A percentile compares a stretch with the other conserved stretches of the same genome.
phyloP scores from a whole-genome alignment of 768 basidiomycete species.

The Clavaria fumosa region DNA sequence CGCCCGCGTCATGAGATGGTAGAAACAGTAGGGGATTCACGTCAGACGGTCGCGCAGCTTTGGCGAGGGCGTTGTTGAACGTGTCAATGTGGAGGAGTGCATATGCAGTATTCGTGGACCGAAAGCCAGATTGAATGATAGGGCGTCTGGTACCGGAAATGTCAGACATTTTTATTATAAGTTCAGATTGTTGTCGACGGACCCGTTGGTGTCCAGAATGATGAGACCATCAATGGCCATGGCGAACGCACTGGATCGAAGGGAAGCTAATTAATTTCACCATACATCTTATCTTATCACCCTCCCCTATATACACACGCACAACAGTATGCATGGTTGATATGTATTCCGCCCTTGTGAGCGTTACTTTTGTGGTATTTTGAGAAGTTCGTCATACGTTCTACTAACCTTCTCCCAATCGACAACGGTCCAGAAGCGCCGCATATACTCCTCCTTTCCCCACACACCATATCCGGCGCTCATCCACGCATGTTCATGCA shows the following conservation, averaged over 20 bases:
- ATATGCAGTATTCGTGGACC: slow-evolving; percentile 59
- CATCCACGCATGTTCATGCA: slow-evolving; percentile 82
- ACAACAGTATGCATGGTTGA: too few species aligned
- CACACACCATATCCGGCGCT: slow-evolving; percentile 74
- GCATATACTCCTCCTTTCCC: slow-evolving; percentile 81
- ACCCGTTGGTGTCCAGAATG: slow-evolving; percentile 64
- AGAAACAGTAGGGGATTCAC: slow-evolving; percentile 69
- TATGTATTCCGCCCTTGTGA: background rate
- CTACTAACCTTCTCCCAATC: slow-evolving; percentile 55
- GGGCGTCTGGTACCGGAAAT: slow-evolving; percentile 34
- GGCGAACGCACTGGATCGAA: too few species aligned
- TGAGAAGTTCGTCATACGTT: slow-evolving; percentile 18
- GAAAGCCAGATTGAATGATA: slow-evolving; percentile 85
- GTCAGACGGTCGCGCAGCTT: slow-evolving; percentile 33
- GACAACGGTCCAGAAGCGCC: slow-evolving; percentile 69
- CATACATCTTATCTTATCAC: too few species aligned
- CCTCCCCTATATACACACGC: too few species aligned
- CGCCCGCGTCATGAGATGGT: slow-evolving; percentile 27
- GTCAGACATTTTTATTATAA: slow-evolving; percentile 9
- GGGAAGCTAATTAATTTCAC: too few species aligned
- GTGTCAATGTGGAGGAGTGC: slow-evolving; percentile 80
- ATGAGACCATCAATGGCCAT: slow-evolving; percentile 79
- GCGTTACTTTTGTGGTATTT: background rate
- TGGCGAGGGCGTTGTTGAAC: slow-evolving; percentile 55
- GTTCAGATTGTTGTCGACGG: slow-evolving; percentile 16